A percentile compares a stretch with the other conserved stretches of the same genome.
Conservation (phyloP, 1,284 basidiomycete species). For the Irpex rosettiformis region DNA sequence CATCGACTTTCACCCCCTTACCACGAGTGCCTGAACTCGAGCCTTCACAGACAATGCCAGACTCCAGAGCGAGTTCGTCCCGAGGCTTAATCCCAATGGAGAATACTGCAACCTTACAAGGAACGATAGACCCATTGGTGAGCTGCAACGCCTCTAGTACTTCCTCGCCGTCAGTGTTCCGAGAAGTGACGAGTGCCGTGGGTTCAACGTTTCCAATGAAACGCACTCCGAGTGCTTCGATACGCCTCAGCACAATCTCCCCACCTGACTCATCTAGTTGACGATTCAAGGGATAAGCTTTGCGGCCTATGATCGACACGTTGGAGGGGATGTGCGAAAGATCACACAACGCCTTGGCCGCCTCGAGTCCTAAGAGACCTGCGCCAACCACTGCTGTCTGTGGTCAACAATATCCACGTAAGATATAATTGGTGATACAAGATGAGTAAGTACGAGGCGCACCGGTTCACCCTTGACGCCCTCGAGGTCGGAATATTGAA, state of each 20-base stretch:
- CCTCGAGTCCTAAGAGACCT: slow-evolving; percentile 71
- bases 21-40: slow-evolving; percentile 26
- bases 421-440: background rate
- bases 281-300: slow-evolving; percentile 61
- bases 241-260: slow-evolving; percentile 64
- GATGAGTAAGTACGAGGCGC: background rate
- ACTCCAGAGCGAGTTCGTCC: slow-evolving; percentile 58
- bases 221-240: slow-evolving; percentile 63
- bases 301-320: slow-evolving; percentile 59
- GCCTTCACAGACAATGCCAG: slow-evolving; percentile 45
- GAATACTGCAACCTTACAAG: slow-evolving; percentile 55
- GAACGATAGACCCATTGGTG: slow-evolving; percentile 39
- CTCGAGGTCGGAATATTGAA: slow-evolving; percentile 48
- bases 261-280: slow-evolving; percentile 72
- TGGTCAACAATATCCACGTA: background rate
- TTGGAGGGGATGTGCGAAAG: slow-evolving; percentile 37
- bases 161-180: slow-evolving; percentile 31
- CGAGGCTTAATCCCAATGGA: slow-evolving; percentile 70
- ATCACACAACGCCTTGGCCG: slow-evolving; percentile 72
- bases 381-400: slow-evolving; percentile 66
- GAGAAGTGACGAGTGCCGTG: slow-evolving; percentile 26
- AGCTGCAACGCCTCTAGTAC: slow-evolving; percentile 46
- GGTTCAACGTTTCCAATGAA: slow-evolving; percentile 54
- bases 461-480: slow-evolving; percentile 34
- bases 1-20: slow-evolving; percentile 58